phyloP scores from a whole-genome alignment of 228 moss, liverwort and hornwort species.

The Sphagnum magellanicum region DNA sequence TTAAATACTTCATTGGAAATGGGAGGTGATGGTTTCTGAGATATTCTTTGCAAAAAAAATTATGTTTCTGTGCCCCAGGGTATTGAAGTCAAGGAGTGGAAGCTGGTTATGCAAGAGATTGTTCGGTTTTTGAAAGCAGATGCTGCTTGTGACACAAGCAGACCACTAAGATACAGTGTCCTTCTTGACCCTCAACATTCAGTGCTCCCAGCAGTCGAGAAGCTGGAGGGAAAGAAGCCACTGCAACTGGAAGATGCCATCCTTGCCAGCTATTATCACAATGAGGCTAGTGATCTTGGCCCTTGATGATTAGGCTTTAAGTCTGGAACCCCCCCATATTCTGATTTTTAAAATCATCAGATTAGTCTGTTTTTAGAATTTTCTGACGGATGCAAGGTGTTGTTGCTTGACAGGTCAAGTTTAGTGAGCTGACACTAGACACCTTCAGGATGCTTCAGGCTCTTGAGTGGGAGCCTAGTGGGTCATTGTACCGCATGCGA shows the following conservation, averaged over 20 bases:
- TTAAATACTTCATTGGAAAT: not conserved
- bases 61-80: slow-evolving; percentile 36
- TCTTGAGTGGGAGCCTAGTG: slow-evolving; percentile 93
- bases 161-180: slow-evolving; percentile 89
- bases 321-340: not conserved
- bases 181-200: slow-evolving; percentile 78
- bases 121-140: slow-evolving; percentile 88
- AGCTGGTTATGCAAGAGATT: slow-evolving; percentile 81
- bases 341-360: too few relatives aligned
- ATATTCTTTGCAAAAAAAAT: too few relatives aligned
- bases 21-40: too few relatives aligned
- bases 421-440: slow-evolving; percentile 89
- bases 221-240: slow-evolving; percentile 42
- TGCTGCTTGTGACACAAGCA: slow-evolving; percentile 71
- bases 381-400: too few relatives aligned
- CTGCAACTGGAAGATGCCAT: slow-evolving; percentile 86
- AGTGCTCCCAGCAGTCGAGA: slow-evolving; percentile 32
- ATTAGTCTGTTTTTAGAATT: too few relatives aligned
- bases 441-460: slow-evolving; percentile 97
- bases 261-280: slow-evolving; percentile 93
- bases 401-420: slow-evolving; percentile 57
- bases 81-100: slow-evolving; percentile 88
- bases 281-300: slow-evolving; percentile 39
- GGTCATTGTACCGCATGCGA: slow-evolving; percentile 63
- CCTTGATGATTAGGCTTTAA: not conserved